These are phyloP conservation scores for Trypethelium eluteriae DNA, from an alignment of 495 filamentous ascomycete genomes.

Conservation along the genomic window DNA sequence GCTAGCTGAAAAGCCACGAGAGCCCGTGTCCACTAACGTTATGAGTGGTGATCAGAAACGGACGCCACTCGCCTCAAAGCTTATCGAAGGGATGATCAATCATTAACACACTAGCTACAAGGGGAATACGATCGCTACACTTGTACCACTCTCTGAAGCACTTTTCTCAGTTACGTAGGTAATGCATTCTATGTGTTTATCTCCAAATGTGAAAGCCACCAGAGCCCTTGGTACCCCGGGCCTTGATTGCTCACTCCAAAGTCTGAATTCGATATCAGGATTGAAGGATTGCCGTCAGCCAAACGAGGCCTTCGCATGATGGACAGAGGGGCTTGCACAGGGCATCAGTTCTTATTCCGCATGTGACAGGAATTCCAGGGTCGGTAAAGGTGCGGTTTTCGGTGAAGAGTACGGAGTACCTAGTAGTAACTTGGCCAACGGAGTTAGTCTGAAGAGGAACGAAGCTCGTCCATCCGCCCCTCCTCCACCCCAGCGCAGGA, in stretches of 20 bases:
- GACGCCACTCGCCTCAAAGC: conserved; percentile 4
- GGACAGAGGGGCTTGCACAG: neutral
- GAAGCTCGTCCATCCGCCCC: too few species aligned
- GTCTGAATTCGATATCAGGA: too few species aligned
- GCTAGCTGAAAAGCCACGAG: too few species aligned
- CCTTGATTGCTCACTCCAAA: too few species aligned
- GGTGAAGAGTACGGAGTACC: neutral
- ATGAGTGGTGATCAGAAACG: neutral
- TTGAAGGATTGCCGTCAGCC: neutral
- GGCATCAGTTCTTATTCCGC: neutral
- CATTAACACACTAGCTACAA: conserved; percentile 2
- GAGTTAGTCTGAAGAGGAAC: too few species aligned
- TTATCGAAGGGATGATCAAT: conserved; percentile 6
- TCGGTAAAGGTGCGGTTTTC: neutral
- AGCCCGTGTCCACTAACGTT: neutral
- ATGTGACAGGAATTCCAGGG: conserved; percentile 1
- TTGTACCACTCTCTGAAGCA: too few species aligned
- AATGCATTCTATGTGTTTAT: too few species aligned
- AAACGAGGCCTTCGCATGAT: neutral
- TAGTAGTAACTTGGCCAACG: too few species aligned
- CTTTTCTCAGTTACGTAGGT: too few species aligned
- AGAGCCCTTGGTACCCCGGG: too few species aligned
- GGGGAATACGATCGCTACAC: neutral
- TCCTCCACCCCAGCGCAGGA: neutral
- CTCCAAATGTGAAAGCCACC: too few species aligned